Percentiles rank a stretch among this genome's conserved stretches.
phyloP scores from a whole-genome alignment of 495 filamentous ascomycete genomes.

The Pyronema omphalodes region DNA sequence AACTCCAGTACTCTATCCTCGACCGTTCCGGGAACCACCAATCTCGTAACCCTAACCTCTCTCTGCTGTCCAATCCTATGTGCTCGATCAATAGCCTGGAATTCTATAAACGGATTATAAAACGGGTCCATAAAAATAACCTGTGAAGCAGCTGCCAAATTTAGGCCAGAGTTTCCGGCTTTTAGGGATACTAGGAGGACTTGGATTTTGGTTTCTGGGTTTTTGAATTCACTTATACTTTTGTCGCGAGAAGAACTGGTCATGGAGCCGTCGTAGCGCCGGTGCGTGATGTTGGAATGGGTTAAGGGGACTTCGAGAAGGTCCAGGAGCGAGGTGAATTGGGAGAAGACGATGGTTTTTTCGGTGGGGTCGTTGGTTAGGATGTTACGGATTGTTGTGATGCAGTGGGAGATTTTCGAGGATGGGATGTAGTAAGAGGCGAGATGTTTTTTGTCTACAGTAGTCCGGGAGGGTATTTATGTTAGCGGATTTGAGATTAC shows the following conservation, averaged over 20 bases:
- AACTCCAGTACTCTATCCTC: conserved; percentile 76
- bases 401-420: conserved; percentile 58
- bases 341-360: conserved; percentile 86
- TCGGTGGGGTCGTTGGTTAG: conserved; percentile 32
- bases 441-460: conserved; percentile 41
- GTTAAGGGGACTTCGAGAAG: conserved; percentile 75
- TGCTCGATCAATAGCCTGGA: conserved; percentile 84
- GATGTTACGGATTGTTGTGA: conserved; percentile 46
- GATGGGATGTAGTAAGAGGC: conserved; percentile 52
- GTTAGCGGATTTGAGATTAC: neutral
- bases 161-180: conserved; percentile 81
- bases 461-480: no score
- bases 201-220: conserved; percentile 37
- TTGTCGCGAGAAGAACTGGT: conserved; percentile 44
- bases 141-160: conserved; percentile 68
- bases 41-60: conserved; percentile 59
- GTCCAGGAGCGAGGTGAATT: conserved; percentile 82
- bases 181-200: conserved; percentile 81
- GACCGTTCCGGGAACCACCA: conserved; percentile 60
- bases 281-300: conserved; percentile 42
- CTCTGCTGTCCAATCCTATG: conserved; percentile 73
- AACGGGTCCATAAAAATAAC: conserved; percentile 90
- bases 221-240: conserved; percentile 54
- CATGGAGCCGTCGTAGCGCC: conserved; percentile 83
- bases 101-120: conserved; percentile 93